These are phyloP conservation scores for Alternaria postmessia DNA, from an alignment of 2,329 filamentous ascomycete species.

Conservation along the genomic window DNA sequence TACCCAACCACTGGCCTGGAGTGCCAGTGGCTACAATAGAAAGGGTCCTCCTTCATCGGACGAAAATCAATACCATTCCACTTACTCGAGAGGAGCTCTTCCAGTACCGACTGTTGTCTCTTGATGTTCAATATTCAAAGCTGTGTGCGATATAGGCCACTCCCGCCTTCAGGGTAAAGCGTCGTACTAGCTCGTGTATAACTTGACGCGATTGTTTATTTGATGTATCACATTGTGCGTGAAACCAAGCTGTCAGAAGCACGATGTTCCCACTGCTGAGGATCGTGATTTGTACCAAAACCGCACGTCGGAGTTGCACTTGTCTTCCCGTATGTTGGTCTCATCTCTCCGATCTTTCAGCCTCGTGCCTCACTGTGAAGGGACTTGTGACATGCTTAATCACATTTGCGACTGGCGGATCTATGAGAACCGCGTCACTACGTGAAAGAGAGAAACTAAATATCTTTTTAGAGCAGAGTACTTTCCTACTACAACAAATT, in stretches of 20 bases:
- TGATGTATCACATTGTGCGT: slow-evolving; percentile 1
- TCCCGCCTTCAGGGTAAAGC: not conserved
- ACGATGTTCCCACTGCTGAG: not conserved
- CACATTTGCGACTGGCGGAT: not conserved
- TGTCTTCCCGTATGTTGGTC: not conserved
- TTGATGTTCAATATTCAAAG: not conserved
- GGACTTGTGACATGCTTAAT: not conserved
- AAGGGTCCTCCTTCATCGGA: slow-evolving; percentile 49
- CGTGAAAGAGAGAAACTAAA: no score
- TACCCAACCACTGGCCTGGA: slow-evolving; percentile 30
- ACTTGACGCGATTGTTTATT: not conserved
- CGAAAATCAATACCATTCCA: slow-evolving; percentile 40
- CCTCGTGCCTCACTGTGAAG: not conserved
- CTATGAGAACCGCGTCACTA: not conserved
- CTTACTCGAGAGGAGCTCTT: not conserved
- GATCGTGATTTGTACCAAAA: not conserved
- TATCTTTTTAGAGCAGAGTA: no score
- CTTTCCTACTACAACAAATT: no score
- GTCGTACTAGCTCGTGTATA: not conserved
- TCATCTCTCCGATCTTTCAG: not conserved
- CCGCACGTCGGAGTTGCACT: not conserved
- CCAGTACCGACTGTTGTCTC: not conserved
- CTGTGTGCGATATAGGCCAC: not conserved
- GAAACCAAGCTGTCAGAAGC: slow-evolving; percentile 15
- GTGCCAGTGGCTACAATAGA: slow-evolving; percentile 40